Conservation (phyloP, 305 asterid species). For the Euphrasia arctica region DNA sequence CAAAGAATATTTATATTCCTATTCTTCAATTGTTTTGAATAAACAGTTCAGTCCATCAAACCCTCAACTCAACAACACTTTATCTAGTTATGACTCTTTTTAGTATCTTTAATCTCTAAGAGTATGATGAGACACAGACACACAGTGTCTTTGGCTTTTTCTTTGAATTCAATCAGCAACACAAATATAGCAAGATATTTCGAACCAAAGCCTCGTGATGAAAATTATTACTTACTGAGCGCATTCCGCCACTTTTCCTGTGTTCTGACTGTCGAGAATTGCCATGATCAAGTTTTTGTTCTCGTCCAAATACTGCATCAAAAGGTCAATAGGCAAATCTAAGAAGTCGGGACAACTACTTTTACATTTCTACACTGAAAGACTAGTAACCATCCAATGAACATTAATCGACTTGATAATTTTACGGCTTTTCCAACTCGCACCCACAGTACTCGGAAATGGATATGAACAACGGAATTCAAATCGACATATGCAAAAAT, state of each 20-base stretch:
- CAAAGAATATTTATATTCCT: too few relatives aligned
- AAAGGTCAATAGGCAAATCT: conserved; percentile 16
- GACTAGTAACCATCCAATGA: background rate
- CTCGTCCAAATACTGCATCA: conserved; percentile 75
- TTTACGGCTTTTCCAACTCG: background rate
- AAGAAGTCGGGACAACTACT: background rate
- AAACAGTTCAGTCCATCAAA: too few relatives aligned
- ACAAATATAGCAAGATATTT: too few relatives aligned
- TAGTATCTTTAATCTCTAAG: background rate
- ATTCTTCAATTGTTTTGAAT: too few relatives aligned
- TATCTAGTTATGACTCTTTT: background rate
- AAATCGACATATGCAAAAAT: background rate
- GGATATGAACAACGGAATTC: background rate
- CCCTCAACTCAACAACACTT: too few relatives aligned
- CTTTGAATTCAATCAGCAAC: too few relatives aligned
- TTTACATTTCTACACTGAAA: background rate
- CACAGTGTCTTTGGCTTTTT: too few relatives aligned
- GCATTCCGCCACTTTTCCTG: conserved; percentile 75
- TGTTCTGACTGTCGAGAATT: conserved; percentile 69
- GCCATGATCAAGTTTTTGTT: conserved; percentile 87
- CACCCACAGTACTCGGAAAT: too few relatives aligned
- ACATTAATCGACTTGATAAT: too few relatives aligned
- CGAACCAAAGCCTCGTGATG: too few relatives aligned
- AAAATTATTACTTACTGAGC: conserved; percentile 64
- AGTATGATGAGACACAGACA: background rate